Base-by-base conservation (phyloP, 371 early-diverging fungal species). In the Rhizopus arrhizus region DNA sequence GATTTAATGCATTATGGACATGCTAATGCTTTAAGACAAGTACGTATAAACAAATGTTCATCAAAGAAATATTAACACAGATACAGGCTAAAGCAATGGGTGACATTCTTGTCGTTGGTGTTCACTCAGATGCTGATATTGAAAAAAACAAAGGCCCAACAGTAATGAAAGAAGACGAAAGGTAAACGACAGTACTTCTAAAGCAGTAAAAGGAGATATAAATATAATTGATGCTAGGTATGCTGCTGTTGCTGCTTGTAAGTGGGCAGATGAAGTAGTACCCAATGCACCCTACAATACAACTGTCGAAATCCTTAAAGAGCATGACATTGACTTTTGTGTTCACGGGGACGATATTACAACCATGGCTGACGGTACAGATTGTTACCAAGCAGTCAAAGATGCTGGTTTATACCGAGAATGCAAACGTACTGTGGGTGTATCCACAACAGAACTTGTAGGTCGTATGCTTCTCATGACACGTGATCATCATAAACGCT, bases 311-410 rank as follows among this genome's bases (percentile, higher is more conserved):
- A 69, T 85, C 46, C 77, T 97, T 64, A 90, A 92, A 70, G 67
- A 87, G 61, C 89, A 92, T 80, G 70, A 92, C 62, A 90, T 92
- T 64, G 95, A 95, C 78, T 93, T 91, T 67, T 94, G 94, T 65
- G 95, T 95, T 2, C 98, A 98, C 62, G 97, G 97, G n/a, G 96
- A 97, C 64, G 98, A 97, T 74, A 92, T 95, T 61, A 95, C 96
- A 35, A 94, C 95, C 10, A 82, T 90, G 74, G 93, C 94, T 11
- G 95, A 96, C 71, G 97, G 97, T 5, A 89, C 92, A 6, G 98
- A 98, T 78, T 95, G 95, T 74, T 98, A 98, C 70, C 88, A 88
- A 75, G 86, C 85, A 8, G 95, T 95, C 54, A 98, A 97, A 75
- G 91, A 90, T 61, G 97, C 97, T 41, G 94, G 95, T n/a, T 77